Percentiles rank a stretch among this genome's conserved stretches.
Evolutionary conservation across 169 alveolate genomes (phyloP).

Genomic region (Cystoisospora suis): DNA sequence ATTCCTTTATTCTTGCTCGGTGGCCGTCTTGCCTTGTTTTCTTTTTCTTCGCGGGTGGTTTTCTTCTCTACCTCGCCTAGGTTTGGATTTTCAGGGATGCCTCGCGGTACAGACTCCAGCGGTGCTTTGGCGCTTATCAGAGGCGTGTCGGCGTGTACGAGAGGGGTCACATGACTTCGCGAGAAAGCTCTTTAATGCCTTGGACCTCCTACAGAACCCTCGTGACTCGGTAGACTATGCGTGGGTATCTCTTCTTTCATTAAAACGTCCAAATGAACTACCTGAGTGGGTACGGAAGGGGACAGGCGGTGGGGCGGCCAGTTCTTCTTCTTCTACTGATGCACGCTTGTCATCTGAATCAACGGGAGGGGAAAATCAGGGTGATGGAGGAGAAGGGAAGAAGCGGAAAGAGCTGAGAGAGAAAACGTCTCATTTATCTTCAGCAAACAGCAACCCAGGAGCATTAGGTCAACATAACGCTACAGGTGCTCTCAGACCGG

Average conservation of each 20-base stretch:
- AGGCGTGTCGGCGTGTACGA: constrained; percentile 52
- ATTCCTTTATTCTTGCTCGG: no score
- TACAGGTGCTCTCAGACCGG: no score
- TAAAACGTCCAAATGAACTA: not conserved
- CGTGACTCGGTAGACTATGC: not conserved
- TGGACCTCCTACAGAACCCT: not conserved
- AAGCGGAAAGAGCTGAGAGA: not conserved
- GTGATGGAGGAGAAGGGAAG: constrained; percentile 10
- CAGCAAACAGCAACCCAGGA: no score
- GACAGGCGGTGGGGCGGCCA: no score
- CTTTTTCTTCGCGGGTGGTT: not conserved
- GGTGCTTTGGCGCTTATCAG: constrained; percentile 55
- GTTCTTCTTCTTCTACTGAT: no score
- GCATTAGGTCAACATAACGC: no score
- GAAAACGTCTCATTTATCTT: no score
- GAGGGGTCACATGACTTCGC: not conserved
- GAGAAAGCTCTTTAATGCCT: constrained; percentile 15
- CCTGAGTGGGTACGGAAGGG: not conserved
- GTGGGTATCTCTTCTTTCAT: constrained; percentile 32
- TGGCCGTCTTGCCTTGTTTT: not conserved
- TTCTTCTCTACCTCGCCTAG: not conserved
- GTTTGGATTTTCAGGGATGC: constrained; percentile 30
- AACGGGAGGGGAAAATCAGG: not conserved
- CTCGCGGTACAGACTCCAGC: constrained; percentile 12
- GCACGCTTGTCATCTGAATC: no score